These are phyloP conservation scores for Boletus holoroseus DNA, from an alignment of 1,284 basidiomycete species.

Conservation along the genomic window DNA sequence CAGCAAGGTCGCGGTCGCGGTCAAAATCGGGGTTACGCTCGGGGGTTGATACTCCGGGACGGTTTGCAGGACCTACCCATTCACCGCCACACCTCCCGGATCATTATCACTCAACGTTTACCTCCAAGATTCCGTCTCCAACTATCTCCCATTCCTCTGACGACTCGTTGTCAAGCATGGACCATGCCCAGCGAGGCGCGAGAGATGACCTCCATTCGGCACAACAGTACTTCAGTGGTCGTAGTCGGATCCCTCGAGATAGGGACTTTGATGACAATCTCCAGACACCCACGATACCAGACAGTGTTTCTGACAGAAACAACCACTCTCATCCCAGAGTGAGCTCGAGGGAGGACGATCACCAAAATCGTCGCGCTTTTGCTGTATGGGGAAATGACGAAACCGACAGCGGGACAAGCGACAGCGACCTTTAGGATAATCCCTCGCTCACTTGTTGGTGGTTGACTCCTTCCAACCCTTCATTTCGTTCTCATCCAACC, in stretches of 20 bases:
- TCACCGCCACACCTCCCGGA: conserved; percentile 42
- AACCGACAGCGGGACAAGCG: conserved; percentile 77
- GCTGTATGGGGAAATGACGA: conserved; percentile 84
- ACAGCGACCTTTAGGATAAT: conserved; percentile 44
- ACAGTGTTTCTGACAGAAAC: conserved; percentile 33
- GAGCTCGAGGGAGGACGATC: conserved; percentile 36
- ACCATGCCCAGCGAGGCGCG: conserved; percentile 40
- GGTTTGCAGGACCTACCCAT: conserved; percentile 63
- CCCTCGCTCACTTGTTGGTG: background rate
- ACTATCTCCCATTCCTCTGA: conserved; percentile 37
- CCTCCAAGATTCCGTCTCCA: conserved; percentile 38
- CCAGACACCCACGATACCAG: conserved; percentile 58
- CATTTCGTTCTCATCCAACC: conserved; percentile 2
- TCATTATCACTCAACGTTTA: conserved; percentile 14
- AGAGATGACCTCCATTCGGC: conserved; percentile 50
- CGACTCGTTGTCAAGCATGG: conserved; percentile 28
- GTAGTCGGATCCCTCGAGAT: conserved; percentile 51
- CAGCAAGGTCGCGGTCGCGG: conserved; percentile 41
- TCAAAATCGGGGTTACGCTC: conserved; percentile 44
- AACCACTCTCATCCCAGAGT: conserved; percentile 36
- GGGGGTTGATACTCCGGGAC: conserved; percentile 72
- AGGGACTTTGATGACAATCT: conserved; percentile 49
- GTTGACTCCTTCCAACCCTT: background rate
- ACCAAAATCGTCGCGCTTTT: conserved; percentile 57
- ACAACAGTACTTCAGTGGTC: conserved; percentile 41